Base-by-base conservation (phyloP, 2,329 filamentous ascomycete species). In the Dactylellina parvicollis region DNA sequence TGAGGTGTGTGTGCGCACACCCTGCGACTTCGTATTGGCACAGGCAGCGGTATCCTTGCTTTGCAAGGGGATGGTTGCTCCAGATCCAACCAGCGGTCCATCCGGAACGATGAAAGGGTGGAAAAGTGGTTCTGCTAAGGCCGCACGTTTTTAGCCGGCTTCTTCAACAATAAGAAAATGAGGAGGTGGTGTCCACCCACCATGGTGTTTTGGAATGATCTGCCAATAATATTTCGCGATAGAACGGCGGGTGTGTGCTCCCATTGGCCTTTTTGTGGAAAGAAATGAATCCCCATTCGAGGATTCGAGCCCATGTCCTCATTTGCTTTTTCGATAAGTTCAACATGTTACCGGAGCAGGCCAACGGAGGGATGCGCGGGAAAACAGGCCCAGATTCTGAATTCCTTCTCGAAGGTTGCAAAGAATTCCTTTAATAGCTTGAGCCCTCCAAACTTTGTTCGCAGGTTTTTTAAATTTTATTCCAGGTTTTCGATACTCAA, bases 71-170 rank as follows among this genome's bases (percentile, higher is more conserved):
- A 47, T 54, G 34, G 52, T 16, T 62, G 56, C 65, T 59, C 57
- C 57, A 62, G 66, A 64, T 62, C 66, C 47, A 71, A 66, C 61
- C 42, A 59, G 20, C 62, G 62, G 62, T 67, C 52, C 62, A 67
- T 22, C 62, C 62, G 62, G 62, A 67, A 67, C 52, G 54, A 67
- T 67, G 28, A 60, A 71, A 44, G 20, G 22, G 18, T 22, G 16
- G 36, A 64, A 55, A 54, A 49, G 44, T 64, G 66, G 57, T 72
- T 72, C 57, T 72, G 57, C 44, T 65, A 46, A 59, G 69, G 20
- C 52, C 60, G 22, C 69, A 73, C 54, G 59, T 66, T 73, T 72
- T 73, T 73, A 73, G 60, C 69, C 69, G 69, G 69, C 59, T 59
- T 69, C 44, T 56, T 46, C 14, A 49, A 24, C n/a, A 40, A 36